phyloP scores from a whole-genome alignment of 73 alveolate genomes.

The Paramecium sonneborni region DNA sequence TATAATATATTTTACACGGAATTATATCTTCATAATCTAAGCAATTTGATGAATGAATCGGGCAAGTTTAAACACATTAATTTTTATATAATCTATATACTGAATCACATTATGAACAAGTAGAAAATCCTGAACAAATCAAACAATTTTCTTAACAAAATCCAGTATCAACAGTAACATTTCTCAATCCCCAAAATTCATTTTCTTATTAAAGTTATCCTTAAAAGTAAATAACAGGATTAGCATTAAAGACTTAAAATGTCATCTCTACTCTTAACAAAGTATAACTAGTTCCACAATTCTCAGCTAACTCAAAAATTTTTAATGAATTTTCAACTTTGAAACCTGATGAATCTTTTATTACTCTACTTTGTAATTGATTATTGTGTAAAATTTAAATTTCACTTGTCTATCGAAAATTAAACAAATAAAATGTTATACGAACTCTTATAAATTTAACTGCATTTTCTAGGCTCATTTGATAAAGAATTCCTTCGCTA shows the following conservation, averaged over 20 bases:
- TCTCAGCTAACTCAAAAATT: background rate
- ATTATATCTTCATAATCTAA: background rate
- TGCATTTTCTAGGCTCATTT: background rate
- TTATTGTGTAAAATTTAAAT: background rate
- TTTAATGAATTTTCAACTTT: background rate
- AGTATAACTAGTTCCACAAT: background rate
- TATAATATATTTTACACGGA: background rate
- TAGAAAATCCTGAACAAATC: background rate
- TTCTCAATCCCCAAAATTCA: background rate
- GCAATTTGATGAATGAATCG: background rate
- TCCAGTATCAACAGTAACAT: background rate
- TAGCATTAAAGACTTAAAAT: background rate
- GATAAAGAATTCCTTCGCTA: background rate
- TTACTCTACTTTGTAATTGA: background rate
- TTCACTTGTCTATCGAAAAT: background rate
- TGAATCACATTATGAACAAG: background rate
- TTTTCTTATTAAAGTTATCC: background rate
- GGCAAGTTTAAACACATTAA: background rate
- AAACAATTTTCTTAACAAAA: constrained; percentile 9
- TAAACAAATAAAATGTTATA: background rate
- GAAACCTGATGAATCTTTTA: background rate
- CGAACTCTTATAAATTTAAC: background rate
- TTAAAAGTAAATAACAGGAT: background rate
- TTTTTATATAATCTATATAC: background rate
- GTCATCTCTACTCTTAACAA: background rate